Conservation (phyloP, 345 rosid genomes). For the Eutrema japonicum region DNA sequence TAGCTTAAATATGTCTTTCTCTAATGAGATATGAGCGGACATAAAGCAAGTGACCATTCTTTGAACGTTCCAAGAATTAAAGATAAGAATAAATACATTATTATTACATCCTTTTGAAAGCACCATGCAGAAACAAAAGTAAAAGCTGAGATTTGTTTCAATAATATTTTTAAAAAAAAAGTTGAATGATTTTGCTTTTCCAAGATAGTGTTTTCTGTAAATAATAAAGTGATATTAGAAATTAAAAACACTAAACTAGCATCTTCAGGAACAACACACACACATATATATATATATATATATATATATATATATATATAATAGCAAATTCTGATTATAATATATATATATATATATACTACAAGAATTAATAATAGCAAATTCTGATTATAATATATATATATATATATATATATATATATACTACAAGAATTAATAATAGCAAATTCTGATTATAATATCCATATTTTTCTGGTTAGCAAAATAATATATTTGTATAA, state of each 20-base stretch:
- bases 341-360: too few relatives aligned
- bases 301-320: too few relatives aligned
- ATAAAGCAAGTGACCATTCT: conserved; percentile 23
- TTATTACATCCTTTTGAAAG: conserved; percentile 14
- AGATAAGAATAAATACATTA: conserved; percentile 31
- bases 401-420: too few relatives aligned
- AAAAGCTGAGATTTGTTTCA: conserved; percentile 35
- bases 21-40: conserved; percentile 9
- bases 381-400: not conserved
- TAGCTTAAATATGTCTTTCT: not conserved
- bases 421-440: too few relatives aligned
- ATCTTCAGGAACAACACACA: not conserved
- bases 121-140: conserved; percentile 28
- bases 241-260: not conserved
- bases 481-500: too few relatives aligned
- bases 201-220: conserved; percentile 11
- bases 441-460: too few relatives aligned
- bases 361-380: not conserved
- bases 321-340: not conserved
- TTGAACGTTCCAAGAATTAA: conserved; percentile 29
- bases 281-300: not conserved
- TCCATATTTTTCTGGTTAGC: too few relatives aligned
- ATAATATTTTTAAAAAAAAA: not conserved
- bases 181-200: conserved; percentile 21
- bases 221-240: conserved; percentile 1